Percentiles rank a stretch among this genome's conserved stretches.
These are phyloP conservation scores for Boletus pseudo-olivaceus DNA, from an alignment of 768 basidiomycete species.

Conservation along the genomic window DNA sequence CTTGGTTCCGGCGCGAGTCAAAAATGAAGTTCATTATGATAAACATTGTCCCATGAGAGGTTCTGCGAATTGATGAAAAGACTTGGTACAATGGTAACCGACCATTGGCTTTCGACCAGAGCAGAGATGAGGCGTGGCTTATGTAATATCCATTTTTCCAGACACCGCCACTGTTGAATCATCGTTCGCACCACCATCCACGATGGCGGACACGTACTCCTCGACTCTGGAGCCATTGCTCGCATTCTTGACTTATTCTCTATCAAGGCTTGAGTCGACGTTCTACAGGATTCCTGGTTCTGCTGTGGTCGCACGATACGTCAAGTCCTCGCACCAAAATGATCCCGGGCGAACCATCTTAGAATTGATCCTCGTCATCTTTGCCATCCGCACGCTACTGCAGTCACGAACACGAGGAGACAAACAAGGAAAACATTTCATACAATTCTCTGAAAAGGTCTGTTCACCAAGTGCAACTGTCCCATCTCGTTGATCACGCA, in stretches of 20 bases:
- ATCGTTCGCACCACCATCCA: slow-evolving; percentile 2
- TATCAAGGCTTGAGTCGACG: slow-evolving; percentile 55
- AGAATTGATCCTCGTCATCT: slow-evolving; percentile 83
- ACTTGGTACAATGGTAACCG: background rate
- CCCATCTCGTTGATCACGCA: background rate
- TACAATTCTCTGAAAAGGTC: slow-evolving; percentile 89
- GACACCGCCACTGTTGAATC: background rate
- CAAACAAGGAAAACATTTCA: slow-evolving; percentile 80
- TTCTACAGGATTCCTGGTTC: slow-evolving; percentile 82
- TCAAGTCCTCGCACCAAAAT: slow-evolving; percentile 92
- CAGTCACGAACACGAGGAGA: slow-evolving; percentile 89
- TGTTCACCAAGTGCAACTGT: slow-evolving; percentile 8
- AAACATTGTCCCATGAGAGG: background rate
- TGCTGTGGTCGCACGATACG: slow-evolving; percentile 82
- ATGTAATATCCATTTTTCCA: slow-evolving; percentile 9
- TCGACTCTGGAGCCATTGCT: slow-evolving; percentile 53
- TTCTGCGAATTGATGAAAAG: background rate
- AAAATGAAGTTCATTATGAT: background rate
- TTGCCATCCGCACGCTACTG: slow-evolving; percentile 86
- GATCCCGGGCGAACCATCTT: slow-evolving; percentile 91
- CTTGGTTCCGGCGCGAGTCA: background rate
- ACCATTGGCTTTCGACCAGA: background rate
- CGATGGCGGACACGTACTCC: slow-evolving; percentile 35
- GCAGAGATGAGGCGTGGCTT: background rate
- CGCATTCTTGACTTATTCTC: slow-evolving; percentile 57